Percentiles rank a stretch among this genome's conserved stretches.
Evolutionary conservation across 2,329 filamentous ascomycete species (phyloP).

Genomic region (Aureobasidium sp.): DNA sequence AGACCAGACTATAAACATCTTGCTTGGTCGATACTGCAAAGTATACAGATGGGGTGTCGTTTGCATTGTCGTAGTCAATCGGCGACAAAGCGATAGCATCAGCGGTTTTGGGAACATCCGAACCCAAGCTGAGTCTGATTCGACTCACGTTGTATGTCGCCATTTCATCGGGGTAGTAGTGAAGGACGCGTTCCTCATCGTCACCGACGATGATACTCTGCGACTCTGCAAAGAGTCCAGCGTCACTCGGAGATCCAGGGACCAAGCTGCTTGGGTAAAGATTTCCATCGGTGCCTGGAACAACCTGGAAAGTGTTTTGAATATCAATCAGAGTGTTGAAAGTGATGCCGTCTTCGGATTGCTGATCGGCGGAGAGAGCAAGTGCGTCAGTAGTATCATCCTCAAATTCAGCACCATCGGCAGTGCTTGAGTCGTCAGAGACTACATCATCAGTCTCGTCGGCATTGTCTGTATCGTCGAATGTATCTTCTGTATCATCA

Average conservation of each 20-base stretch:
- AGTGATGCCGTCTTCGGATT: neutral
- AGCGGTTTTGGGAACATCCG: neutral
- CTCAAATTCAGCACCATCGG: neutral
- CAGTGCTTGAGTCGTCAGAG: neutral
- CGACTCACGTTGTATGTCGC: constrained; percentile 4
- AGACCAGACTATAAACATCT: neutral
- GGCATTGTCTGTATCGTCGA: neutral
- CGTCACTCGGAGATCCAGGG: neutral
- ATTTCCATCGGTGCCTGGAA: neutral
- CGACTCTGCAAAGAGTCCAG: neutral
- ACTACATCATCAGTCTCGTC: neutral
- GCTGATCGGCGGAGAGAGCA: neutral
- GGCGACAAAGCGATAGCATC: constrained; percentile 1
- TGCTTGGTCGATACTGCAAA: neutral
- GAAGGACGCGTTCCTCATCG: neutral
- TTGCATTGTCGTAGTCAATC: neutral
- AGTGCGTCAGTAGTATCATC: neutral
- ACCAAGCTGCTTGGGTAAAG: neutral
- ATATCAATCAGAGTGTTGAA: neutral
- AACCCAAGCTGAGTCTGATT: neutral
- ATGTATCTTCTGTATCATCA: neutral
- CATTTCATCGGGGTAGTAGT: constrained; percentile 6
- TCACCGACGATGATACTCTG: neutral
- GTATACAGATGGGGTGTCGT: neutral
- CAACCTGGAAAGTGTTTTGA: neutral